Evolutionary conservation across 2,329 filamentous ascomycete genomes (phyloP), one percentile per base, ranked within the genome.

Genomic region (Fusarium heterosporum): DNA sequence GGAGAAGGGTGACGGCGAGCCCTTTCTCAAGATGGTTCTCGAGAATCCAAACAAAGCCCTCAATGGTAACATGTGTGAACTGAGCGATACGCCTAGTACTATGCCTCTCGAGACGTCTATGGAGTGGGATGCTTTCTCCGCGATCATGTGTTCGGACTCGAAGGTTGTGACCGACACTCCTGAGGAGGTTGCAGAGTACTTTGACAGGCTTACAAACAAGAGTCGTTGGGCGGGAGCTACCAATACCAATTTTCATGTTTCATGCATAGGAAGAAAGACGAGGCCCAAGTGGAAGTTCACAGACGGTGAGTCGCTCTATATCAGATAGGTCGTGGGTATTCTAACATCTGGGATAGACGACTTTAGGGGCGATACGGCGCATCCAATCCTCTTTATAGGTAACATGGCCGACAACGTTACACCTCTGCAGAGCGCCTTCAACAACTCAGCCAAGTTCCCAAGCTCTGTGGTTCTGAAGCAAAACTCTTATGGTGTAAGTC

Each of bases 401-500:
- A 83, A 83, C 61, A 68, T 74, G 29, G 78, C 78, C 14, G 83
- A 85, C 62, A 84, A 83, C 40, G 77, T 84, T 25, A 84, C 83
- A n/a, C 83, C 83, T 17, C 67, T 80, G 4, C 66, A 78, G 17
- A 83, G 80, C 61, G 82, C 83, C 6, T 59, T 76, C n/a, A 82
- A 80, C 56, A 82, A 82, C 74, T 80, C 74, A 16, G 75, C 72
- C 4, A 76, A 78, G 1, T 86, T 85, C 49, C 77, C 77, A 0
- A 79, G 77, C 14, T 84, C 83, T 0, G 77, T 79, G 1, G 74
- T 86, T 8, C 71, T 86, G 26, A 76, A 81, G 13, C 83, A 85
- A 66, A 81, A 85, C 42, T 81, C 81, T 1, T 85, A 82, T 39
- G 84, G 84, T 6, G 83, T 84, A 76, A 74, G 81, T 74, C 11